Base-by-base conservation (phyloP, 495 filamentous ascomycete genomes). In the Penicillium salamii region DNA sequence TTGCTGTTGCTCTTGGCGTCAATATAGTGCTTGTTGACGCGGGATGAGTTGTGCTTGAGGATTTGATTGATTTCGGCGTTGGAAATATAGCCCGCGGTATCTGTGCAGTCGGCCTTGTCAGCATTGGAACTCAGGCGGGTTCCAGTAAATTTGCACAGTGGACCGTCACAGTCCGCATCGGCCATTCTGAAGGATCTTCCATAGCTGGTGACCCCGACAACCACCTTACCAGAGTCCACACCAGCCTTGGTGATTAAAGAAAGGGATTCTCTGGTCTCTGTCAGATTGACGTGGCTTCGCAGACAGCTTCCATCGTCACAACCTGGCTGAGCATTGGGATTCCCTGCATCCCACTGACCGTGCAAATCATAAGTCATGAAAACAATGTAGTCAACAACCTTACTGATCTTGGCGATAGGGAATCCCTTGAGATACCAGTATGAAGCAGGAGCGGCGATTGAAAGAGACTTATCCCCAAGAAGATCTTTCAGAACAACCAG, bases 161-260 rank as follows among this genome's bases (percentile, higher is more conserved):
- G 53, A 44, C 26, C 21, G n/a, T 38, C 13, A 40, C 33, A 50
- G 6, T 29, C 50, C 17, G 35, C 57, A 17, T 42, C 33, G 5
- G 67, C 44, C 67, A 71, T 74, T 31, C 61, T 50, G 55, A 77
- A 77, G 2, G 51, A 59, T 2, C 74, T 55, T 0, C 71, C 72
- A 42, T 77, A 77, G 46, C 59, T 68, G 18, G 55, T 15, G 1
- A 69, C 53, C 17, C 72, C 72, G 7, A 75, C 68, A 5, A 65
- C 7, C 20, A 77, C 41, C 53, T 68, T 68, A 37, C 53, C 59
- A 3, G 56, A 23, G 0, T 55, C 58, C 0, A 72, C 70, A 7
- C 66, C 65, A 0, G 72, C 71, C 46, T 77, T 77, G 36, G 74
- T 74, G 15, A 78, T 63, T 65, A 75, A 69, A 9, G 59, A 46